Evolutionary conservation across 768 basidiomycete species (phyloP), one percentile per base, ranked within the genome.

Genomic region (Rhodotorula diobovata): DNA sequence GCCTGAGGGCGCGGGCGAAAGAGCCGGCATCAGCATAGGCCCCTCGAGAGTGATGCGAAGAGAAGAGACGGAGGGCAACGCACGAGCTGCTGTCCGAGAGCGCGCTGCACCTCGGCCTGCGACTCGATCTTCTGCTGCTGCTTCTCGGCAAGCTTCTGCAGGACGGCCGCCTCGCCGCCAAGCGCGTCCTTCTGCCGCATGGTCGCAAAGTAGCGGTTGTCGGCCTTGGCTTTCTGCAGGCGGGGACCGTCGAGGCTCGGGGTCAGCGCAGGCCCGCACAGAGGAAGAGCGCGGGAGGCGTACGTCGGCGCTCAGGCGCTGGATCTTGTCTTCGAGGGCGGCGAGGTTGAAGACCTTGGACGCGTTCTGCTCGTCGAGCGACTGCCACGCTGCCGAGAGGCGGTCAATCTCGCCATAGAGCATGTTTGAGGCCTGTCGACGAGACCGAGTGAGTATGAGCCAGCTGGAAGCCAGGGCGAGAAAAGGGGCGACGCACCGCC

Each of bases 191-290:
- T 93, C 67, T 89, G 88, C 41, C 93, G 87, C 88, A 95, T 90
- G 5, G 88, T 88, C 28, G 90, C 86, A 78, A 88, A 98, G 79
- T 87, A 98, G 80, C 94, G 97, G 83, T 93, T 95, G 70, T 97
- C 94, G 25, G 90, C 87, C 81, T 95, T 97, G 16, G 92, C 90
- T 88, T 91, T 91, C 92, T 97, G 81, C 58, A 37, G 48, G 15
- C 32, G 45, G 15, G 28, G 46, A n/a, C n/a, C n/a, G n/a, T 7
- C 46, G 63, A 46, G 28, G 23, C 3, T 61, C 45, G 53, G 54
- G 46, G 23, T 68, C 54, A 9, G 28, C 23, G 67, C 34, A 46
- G 23, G 12, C 4, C 11, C 15, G 65, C 51, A 21, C 32, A 6
- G 7, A 46, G 34, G 60, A 30, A 37, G 35, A 9, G 37, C 43